Evolutionary conservation across 2,329 filamentous ascomycete genomes (phyloP), one percentile per base, ranked within the genome.

Genomic region (Sphaceloma murrayae): DNA sequence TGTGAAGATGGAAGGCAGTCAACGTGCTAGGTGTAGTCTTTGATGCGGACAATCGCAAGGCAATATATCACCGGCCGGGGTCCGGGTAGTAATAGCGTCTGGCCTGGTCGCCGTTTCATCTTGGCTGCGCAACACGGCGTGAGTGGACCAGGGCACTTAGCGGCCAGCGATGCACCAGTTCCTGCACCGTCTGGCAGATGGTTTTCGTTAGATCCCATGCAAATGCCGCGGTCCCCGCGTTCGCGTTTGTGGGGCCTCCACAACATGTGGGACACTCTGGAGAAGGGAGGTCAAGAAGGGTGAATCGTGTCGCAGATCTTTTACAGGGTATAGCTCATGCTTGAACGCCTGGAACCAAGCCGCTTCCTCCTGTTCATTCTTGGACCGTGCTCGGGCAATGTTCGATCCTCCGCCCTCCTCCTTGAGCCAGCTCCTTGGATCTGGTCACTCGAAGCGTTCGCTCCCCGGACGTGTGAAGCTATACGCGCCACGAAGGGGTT

Each of bases 141-240:
- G 36, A 18, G n/a, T 29, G 36, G 22, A 40, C 36, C 24, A 24
- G 36, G 36, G 36, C 36, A 40, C 36, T 40, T 29, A 18, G 36
- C 24, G 36, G 36, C 36, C 36, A 40, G 24, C 36, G 24, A 26
- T 40, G 13, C 36, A 40, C 16, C 36, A 40, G 36, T 40, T 40
- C 36, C 36, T 40, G 36, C 24, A 26, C 36, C 36, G 36, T 27
- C 33, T 40, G 36, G 36, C 36, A 40, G 36, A 40, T 40, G 26
- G 24, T 40, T 40, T 40, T 40, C 36, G 36, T 40, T 40, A 22
- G 36, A 29, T 40, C 26, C 36, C 24, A 22, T 29, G 36, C 19
- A 40, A 40, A 40, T 40, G 36, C 36, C 36, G 36, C 30, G 36
- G 22, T 29, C 36, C 36, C 36, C 36, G 36, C 36, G 36, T 40